Conservation (phyloP, 176 grass and related monocot genomes). For the Hordeum marinum region DNA sequence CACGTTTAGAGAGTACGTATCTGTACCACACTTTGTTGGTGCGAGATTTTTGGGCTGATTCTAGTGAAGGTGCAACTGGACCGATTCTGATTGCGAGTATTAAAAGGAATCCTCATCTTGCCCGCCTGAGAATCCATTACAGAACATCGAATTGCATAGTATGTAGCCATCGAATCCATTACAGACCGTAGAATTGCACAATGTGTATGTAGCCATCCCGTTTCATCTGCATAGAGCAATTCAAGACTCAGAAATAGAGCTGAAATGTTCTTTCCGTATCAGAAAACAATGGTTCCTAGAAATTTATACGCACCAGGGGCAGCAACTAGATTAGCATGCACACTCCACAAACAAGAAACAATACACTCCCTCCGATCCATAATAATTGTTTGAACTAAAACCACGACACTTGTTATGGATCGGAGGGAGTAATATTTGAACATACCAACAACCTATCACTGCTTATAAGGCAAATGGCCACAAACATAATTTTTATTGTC, state of each 20-base stretch:
- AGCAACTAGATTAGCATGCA: neutral
- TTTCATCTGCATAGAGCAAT: constrained; percentile 40
- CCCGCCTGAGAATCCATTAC: constrained; percentile 2
- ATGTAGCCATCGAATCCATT: constrained; percentile 37
- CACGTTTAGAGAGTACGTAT: too few species aligned
- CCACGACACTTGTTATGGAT: too few species aligned
- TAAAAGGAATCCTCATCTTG: neutral
- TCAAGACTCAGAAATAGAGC: neutral
- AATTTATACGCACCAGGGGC: neutral
- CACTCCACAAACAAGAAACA: neutral
- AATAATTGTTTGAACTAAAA: too few species aligned
- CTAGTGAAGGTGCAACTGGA: neutral
- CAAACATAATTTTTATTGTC: neutral
- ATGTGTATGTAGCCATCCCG: constrained; percentile 30
- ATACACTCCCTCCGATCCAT: neutral
- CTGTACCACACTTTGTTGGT: neutral
- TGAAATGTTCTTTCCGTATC: neutral
- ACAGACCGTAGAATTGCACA: neutral
- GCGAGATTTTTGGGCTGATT: too few species aligned
- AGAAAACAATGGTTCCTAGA: neutral
- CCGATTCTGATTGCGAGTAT: neutral
- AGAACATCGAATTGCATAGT: neutral
- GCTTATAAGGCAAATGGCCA: too few species aligned
- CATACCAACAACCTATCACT: too few species aligned
- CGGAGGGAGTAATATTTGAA: too few species aligned